Base-by-base conservation (phyloP, 129 eudicot species). In the Pseudognaphalium luteoalbum region DNA sequence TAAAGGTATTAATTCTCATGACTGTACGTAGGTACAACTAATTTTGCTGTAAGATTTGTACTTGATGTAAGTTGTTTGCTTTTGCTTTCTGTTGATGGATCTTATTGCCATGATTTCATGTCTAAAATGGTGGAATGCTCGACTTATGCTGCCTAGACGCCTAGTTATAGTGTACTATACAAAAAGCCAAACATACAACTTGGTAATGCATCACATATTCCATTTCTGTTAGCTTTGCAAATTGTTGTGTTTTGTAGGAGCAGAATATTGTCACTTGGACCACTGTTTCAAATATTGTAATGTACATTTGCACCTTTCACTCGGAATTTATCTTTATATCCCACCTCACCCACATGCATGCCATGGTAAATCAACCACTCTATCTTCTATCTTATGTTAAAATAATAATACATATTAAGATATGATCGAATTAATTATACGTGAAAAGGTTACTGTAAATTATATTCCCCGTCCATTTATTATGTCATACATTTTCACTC, bases 321-420 rank as follows among this genome's bases (percentile, higher is more conserved):
- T 30, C 16, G 15, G 42, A 21, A 11, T 30, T 30, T 2, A 44
- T 44, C 17, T 44, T 44, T 44, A 10, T 30, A 64, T 15, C 68
- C 41, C 68, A 30, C 42, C 39, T 64, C 68, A 64, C 41, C 68
- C 68, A 64, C 68, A 64, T 64, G 68, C 68, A 30, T 64, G 66
- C 64, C 34, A 32, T 32, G 34, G 34, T 32, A 35, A 35, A 35
- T 35, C 9, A 0, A 35, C 41, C 41, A 6, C 41, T 35, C 7
- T 5, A 35, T 35, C 41, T 6, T 9, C 2, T 35, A 35, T 35
- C 28, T 25, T 25, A 25, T 25, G 28, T 25, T 25, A 25, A 25
- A 25, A 25, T 25, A 25, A 25, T 25, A 25, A 25, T 25, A 7
- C 7, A 35, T 35, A 5, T 35, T 35, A 41, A 41, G 50, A 41